phyloP scores from a whole-genome alignment of 345 rosid genomes.

The Microthlaspi erraticum region DNA sequence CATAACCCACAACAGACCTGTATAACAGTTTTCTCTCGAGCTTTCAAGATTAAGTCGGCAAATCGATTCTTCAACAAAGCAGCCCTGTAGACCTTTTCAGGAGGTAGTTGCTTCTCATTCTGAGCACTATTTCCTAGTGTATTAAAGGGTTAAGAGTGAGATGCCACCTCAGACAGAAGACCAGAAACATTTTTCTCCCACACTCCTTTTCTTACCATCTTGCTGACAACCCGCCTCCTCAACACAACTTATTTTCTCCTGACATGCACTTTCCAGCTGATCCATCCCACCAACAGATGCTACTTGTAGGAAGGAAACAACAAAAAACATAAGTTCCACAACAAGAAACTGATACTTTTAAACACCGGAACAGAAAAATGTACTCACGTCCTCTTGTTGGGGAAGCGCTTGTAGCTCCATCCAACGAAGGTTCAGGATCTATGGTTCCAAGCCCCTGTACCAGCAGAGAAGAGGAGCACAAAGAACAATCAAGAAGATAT shows the following conservation, averaged over 20 bases:
- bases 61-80: conserved; percentile 78
- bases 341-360: neutral
- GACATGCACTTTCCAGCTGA: conserved; percentile 50
- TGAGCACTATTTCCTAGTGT: conserved; percentile 81
- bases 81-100: conserved; percentile 86
- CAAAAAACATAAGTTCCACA: conserved; percentile 18
- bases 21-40: conserved; percentile 76
- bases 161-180: conserved; percentile 57
- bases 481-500: conserved; percentile 24
- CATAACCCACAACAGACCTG: conserved; percentile 55
- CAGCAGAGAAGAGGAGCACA: neutral
- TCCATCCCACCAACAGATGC: conserved; percentile 51
- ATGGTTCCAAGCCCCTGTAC: conserved; percentile 32
- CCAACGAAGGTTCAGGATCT: conserved; percentile 25
- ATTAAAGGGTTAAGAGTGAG: conserved; percentile 62
- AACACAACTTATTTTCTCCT: conserved; percentile 45
- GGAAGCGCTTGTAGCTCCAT: conserved; percentile 37
- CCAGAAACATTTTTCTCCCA: conserved; percentile 49
- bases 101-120: conserved; percentile 86
- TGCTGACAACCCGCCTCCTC: conserved; percentile 53
- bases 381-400: conserved; percentile 31
- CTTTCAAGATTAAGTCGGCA: conserved; percentile 86
- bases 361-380: neutral
- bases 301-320: conserved; percentile 31
- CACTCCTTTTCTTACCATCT: conserved; percentile 75